Evolutionary conservation across 805 yeast genomes (phyloP), one percentile per base, ranked within the genome.

Genomic region (Sungouiozyma ichnusensis): DNA sequence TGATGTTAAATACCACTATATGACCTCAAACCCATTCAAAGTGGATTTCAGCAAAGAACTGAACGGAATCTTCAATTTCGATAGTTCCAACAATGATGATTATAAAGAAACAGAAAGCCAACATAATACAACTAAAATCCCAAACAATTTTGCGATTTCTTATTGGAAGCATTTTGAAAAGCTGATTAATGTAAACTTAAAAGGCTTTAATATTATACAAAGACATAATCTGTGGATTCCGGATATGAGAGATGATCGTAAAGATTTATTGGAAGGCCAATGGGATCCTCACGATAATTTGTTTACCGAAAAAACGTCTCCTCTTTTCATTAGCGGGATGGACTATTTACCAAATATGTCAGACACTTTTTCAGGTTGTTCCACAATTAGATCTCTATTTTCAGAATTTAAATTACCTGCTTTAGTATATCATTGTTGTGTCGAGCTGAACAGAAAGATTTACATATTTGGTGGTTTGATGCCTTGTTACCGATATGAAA

Each of bases 381-480:
- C 58, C 1, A 44, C 46, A 4, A 44, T 54, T 13, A 53, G 58
- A 3, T 56, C 62, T 0, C 37, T 68, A 0, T 58, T 73, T 39
- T 66, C 74, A 2, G 64, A 58, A 24, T 52, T 47, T 4, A 63
- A 65, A n/a, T 40, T 70, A 1, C 74, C 77, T 3, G 57, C 72
- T 0, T 48, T 73, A 16, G 52, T 64, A 0, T 69, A 71, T 48
- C 77, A 75, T 46, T 55, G 71, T 3, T 45, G 72, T 0, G 63
- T 65, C n/a, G 65, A 63, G 9, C 43, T 68, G 40, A 56, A 61
- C 17, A 66, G 62, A 16, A 58, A 57, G n/a, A 57, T 70, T 3
- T 69, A 60, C 43, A 47, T 66, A 0, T 46, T 67, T 19, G 81
- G 81, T 19, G 81, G 81, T 0, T 48, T 71, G 31, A 49, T 54